Base-by-base conservation (phyloP, 331 rosid species). In the Rosa hybrid region DNA sequence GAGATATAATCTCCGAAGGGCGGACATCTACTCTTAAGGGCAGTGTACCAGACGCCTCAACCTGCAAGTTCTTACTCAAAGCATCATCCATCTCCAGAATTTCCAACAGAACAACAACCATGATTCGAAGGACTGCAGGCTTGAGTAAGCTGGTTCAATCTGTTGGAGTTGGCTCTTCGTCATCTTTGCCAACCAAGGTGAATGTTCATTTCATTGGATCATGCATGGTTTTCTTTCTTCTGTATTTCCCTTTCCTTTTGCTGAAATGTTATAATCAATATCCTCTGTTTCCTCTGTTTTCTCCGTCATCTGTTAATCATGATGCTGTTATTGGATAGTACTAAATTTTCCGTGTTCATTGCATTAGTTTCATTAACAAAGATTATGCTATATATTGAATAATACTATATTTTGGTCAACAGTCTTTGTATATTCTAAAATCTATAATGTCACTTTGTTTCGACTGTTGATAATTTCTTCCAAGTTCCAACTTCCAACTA, bases 121-220 rank as follows among this genome's bases (percentile, higher is more conserved):
- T 83, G 86, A 74, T 83, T 74, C 77, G 42, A 13, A 78, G 62
- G 63, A 48, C 54, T n/a, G 49, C 57, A 59, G 6, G 83, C 25
- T 16, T 82, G 73, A 49, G 53, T 6, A 72, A 51, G 23, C 38
- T 74, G 59, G 68, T 46, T 78, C 86, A 39, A 34, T 78, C 68
- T 41, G 12, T 67, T 45, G 54, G 72, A 74, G 41, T 4, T 13
- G 25, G 48, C 39, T 54, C 77, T 39, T 54, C 76, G 4, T 51
- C 63, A 7, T 56, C 79, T 12, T 65, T 54, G 41, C 12, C 27
- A 30, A 13, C 30, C 10, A 78, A 78, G 86, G 86, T 83, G 59
- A 44, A 7, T 50, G 14, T 9, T 16, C 38, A 6, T 23, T 73
- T 41, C 42, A 80, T 6, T 17, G 11, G 10, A 21, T 3, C 64